Percentiles rank a stretch among this genome's conserved stretches.
Conservation (phyloP, 139 green algal genomes). For the Volvox africanus region DNA sequence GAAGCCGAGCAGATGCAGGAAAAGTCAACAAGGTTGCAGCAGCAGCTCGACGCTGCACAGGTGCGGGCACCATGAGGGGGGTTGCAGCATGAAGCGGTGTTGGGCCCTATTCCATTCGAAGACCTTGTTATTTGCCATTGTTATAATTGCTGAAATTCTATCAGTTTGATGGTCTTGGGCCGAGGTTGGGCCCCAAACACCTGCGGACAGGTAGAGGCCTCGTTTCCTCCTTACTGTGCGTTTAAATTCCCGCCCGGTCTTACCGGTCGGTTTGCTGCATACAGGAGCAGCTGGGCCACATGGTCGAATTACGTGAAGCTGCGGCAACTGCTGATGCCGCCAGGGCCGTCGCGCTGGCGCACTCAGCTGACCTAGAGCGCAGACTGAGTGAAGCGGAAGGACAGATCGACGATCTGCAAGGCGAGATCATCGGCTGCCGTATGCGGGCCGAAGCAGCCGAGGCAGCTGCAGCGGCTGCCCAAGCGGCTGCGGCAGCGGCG, state of each 20-base stretch:
- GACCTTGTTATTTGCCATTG: too few relatives aligned
- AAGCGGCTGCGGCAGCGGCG: background rate
- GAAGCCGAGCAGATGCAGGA: too few relatives aligned
- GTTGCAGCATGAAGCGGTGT: too few relatives aligned
- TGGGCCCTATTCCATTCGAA: too few relatives aligned
- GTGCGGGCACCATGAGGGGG: background rate
- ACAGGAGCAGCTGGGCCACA: conserved; percentile 35
- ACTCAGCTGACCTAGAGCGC: background rate
- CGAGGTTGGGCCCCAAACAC: too few relatives aligned
- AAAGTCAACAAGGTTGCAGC: background rate
- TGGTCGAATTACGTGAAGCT: conserved; percentile 1
- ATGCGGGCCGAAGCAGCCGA: conserved; percentile 41
- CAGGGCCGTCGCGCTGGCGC: background rate
- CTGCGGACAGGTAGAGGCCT: too few relatives aligned
- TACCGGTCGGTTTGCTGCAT: too few relatives aligned
- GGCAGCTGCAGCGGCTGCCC: background rate
- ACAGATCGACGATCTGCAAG: conserved; percentile 35
- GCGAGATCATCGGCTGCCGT: conserved; percentile 41
- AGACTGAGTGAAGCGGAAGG: conserved; percentile 8
- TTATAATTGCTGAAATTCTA: too few relatives aligned
- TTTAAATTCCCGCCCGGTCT: too few relatives aligned
- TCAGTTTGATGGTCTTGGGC: too few relatives aligned
- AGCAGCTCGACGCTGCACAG: conserved; percentile 13
- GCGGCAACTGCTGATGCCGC: background rate
- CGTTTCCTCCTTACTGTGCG: too few relatives aligned